A percentile compares a stretch with the other conserved stretches of the same genome.
Conservation (phyloP, 1,284 basidiomycete species). For the Fomes fomentarius region DNA sequence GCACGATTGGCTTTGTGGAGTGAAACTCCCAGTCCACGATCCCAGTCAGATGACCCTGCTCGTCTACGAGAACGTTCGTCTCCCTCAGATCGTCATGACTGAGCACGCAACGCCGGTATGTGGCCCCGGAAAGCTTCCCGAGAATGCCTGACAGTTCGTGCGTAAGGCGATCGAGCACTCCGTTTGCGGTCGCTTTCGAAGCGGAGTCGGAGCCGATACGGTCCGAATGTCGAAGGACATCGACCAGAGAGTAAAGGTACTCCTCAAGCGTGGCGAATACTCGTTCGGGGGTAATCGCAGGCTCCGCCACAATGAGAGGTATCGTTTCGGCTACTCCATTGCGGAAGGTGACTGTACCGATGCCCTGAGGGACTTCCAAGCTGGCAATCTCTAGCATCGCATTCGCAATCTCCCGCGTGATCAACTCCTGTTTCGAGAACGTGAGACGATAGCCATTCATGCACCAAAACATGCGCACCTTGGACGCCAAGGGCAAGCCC, state of each 20-base stretch:
- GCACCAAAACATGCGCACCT: background rate
- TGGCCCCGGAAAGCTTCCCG: background rate
- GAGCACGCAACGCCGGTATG: conserved; percentile 6
- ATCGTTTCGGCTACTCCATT: background rate
- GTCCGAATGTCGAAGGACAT: background rate
- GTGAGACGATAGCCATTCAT: too few relatives aligned
- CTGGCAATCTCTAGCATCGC: background rate
- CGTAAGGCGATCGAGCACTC: background rate
- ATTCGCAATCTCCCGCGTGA: background rate
- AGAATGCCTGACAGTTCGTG: background rate
- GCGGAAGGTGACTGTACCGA: background rate
- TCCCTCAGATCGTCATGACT: conserved; percentile 10
- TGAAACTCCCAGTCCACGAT: conserved; percentile 20
- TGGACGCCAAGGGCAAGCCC: background rate
- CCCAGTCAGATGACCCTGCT: background rate
- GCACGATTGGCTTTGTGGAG: conserved; percentile 6
- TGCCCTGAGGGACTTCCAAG: conserved; percentile 3
- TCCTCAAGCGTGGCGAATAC: conserved; percentile 13
- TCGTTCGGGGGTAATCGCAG: background rate
- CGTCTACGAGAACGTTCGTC: conserved; percentile 8
- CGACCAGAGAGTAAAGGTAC: conserved; percentile 3
- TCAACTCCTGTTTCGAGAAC: background rate
- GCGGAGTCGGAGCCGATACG: background rate
- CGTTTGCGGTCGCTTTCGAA: background rate
- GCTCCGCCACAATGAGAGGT: background rate